A percentile compares a stretch with the other conserved stretches of the same genome.
Conservation (phyloP, 768 basidiomycete species). For the Auricularia cornea region DNA sequence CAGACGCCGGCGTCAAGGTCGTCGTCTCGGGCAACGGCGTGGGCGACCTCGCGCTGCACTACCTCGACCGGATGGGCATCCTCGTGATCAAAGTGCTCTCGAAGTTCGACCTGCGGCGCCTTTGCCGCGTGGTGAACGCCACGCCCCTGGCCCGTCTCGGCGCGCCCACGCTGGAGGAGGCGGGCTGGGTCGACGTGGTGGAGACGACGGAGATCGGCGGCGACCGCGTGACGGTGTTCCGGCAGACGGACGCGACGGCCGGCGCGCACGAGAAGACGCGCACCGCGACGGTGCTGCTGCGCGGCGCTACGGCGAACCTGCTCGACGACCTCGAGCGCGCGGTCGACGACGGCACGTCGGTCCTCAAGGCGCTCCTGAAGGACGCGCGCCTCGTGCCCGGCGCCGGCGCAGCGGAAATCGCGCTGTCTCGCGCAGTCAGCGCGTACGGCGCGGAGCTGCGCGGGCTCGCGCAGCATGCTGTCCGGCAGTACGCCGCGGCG, state of each 20-base stretch:
- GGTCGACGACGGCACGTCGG: slow-evolving; percentile 93
- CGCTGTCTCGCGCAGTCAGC: slow-evolving; percentile 79
- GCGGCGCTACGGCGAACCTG: slow-evolving; percentile 91
- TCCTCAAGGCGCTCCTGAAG: slow-evolving; percentile 86
- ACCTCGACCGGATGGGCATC: slow-evolving; percentile 87
- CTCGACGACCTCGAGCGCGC: slow-evolving; percentile 95
- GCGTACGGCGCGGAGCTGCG: slow-evolving; percentile 80
- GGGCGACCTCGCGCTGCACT: slow-evolving; percentile 95
- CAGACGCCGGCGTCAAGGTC: slow-evolving; percentile 88
- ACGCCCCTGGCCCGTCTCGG: slow-evolving; percentile 94
- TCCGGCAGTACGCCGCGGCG: slow-evolving; percentile 81
- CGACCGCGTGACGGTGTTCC: slow-evolving; percentile 92
- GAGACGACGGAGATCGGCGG: slow-evolving; percentile 96
- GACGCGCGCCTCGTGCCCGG: slow-evolving; percentile 87
- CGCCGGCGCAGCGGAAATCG: slow-evolving; percentile 89
- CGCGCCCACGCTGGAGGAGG: slow-evolving; percentile 93
- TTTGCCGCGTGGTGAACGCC: slow-evolving; percentile 93
- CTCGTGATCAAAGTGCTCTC: slow-evolving; percentile 95
- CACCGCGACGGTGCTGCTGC: slow-evolving; percentile 90
- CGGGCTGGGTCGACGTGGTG: slow-evolving; percentile 86
- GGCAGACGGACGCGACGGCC: slow-evolving; percentile 51
- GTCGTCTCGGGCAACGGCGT: slow-evolving; percentile 89
- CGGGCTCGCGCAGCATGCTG: slow-evolving; percentile 89
- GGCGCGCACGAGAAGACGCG: slow-evolving; percentile 59
- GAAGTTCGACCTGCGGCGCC: slow-evolving; percentile 91